Evolutionary conservation across 2,329 filamentous ascomycete genomes (phyloP).

Genomic region (Laburnicola sp.): DNA sequence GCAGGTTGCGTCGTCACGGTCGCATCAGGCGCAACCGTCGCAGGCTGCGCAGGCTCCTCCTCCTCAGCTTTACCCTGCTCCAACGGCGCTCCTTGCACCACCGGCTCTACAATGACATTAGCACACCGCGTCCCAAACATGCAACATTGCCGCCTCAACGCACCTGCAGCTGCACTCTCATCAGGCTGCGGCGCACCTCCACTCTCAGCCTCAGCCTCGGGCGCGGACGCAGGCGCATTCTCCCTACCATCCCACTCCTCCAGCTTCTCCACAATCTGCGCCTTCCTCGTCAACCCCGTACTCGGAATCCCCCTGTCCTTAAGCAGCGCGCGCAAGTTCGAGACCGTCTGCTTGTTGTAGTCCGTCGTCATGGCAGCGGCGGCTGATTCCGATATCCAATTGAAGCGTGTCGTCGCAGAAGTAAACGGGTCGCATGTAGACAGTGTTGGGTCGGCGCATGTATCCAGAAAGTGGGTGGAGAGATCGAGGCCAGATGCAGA

Average conservation of each 20-base stretch:
- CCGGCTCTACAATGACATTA: constrained; percentile 17
- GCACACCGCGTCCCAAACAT: background rate
- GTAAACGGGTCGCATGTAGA: background rate
- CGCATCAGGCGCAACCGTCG: constrained; percentile 7
- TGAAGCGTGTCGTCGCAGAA: background rate
- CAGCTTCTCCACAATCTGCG: constrained; percentile 53
- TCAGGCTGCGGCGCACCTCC: constrained; percentile 6
- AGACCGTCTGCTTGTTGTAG: constrained; percentile 53
- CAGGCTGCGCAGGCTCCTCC: constrained; percentile 10
- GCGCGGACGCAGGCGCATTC: constrained; percentile 12
- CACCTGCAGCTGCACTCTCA: constrained; percentile 11
- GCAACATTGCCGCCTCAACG: background rate
- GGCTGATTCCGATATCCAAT: background rate
- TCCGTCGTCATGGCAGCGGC: constrained; percentile 40
- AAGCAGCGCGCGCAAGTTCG: constrained; percentile 50
- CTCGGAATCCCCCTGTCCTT: constrained; percentile 53
- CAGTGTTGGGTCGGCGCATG: too few species aligned
- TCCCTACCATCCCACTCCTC: constrained; percentile 32
- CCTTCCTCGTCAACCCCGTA: constrained; percentile 53
- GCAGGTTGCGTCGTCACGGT: background rate
- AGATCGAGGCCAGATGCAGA: too few species aligned
- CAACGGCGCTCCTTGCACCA: background rate
- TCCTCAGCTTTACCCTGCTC: constrained; percentile 2
- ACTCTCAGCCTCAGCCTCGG: constrained; percentile 16
- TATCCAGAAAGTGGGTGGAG: too few species aligned